These are phyloP conservation scores for Amborella trichopoda DNA, from an alignment of 164 flowering plant genomes.

Conservation along the genomic window DNA sequence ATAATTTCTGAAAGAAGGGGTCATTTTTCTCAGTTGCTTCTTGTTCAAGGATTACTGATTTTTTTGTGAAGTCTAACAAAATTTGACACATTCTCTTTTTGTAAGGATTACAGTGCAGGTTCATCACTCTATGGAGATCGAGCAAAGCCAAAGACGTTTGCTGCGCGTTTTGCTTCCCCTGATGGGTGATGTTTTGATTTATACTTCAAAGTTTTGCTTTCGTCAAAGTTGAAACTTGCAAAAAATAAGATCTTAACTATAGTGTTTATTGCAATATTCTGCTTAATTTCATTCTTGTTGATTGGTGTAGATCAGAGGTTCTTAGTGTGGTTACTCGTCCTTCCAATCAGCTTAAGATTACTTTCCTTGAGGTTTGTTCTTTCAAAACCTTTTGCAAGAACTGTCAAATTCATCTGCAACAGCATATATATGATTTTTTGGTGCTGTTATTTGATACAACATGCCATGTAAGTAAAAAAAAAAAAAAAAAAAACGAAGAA, in stretches of 20 bases:
- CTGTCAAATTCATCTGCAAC: too few relatives aligned
- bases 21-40: too few relatives aligned
- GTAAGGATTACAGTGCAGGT: slow-evolving; percentile 80
- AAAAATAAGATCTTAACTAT: neutral
- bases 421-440: too few relatives aligned
- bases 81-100: too few relatives aligned
- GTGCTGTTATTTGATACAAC: too few relatives aligned
- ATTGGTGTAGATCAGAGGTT: slow-evolving; percentile 58
- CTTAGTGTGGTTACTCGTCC: slow-evolving; percentile 78
- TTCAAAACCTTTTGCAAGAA: too few relatives aligned
- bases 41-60: too few relatives aligned
- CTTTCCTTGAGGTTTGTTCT: slow-evolving; percentile 92
- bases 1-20: too few relatives aligned
- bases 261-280: neutral
- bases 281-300: slow-evolving; percentile 1
- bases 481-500: too few relatives aligned
- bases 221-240: neutral
- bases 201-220: neutral
- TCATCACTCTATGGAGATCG: slow-evolving; percentile 86
- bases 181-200: slow-evolving; percentile 46
- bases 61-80: too few relatives aligned
- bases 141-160: slow-evolving; percentile 77
- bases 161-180: slow-evolving; percentile 88
- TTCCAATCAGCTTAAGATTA: slow-evolving; percentile 83
- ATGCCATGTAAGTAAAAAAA: too few relatives aligned